Percentiles rank a stretch among this genome's conserved stretches.
Evolutionary conservation across 208 protist species (phyloP).

Genomic region (Vickermania ingenoplastis): DNA sequence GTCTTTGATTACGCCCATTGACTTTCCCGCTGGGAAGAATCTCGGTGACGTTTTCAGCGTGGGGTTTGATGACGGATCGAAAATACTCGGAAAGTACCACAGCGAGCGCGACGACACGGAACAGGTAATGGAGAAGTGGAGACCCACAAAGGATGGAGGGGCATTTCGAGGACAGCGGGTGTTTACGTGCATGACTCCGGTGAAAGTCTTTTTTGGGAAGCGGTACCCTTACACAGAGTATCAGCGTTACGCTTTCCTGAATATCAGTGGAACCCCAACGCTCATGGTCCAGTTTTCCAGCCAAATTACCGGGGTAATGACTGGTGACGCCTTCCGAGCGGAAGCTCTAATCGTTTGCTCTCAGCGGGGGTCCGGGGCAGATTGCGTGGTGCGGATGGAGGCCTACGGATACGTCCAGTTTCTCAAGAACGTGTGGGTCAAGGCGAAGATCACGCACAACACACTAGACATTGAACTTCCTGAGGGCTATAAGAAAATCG

Average conservation of each 20-base stretch:
- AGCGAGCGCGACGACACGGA: constrained; percentile 14
- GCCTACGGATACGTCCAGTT: constrained; percentile 43
- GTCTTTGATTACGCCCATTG: constrained; percentile 31
- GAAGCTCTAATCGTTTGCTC: constrained; percentile 15
- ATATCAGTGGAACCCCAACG: constrained; percentile 13
- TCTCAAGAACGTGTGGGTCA: constrained; percentile 38
- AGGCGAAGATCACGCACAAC: constrained; percentile 17
- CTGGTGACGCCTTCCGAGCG: constrained; percentile 19
- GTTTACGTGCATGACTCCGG: constrained; percentile 15
- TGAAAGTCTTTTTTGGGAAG: constrained; percentile 15
- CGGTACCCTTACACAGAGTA: constrained; percentile 18
- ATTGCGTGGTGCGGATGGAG: constrained; percentile 23
- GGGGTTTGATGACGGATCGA: constrained; percentile 16
- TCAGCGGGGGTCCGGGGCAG: constrained; percentile 6
- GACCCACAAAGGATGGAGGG: constrained; percentile 6
- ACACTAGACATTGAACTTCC: constrained; percentile 37
- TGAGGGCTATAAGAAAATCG: constrained; percentile 33
- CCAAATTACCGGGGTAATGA: constrained; percentile 16
- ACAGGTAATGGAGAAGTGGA: constrained; percentile 14
- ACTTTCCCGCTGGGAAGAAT: constrained; percentile 14
- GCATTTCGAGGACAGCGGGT: constrained; percentile 11
- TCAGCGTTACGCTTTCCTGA: constrained; percentile 21
- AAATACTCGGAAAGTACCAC: constrained; percentile 13
- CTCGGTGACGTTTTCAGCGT: constrained; percentile 20
- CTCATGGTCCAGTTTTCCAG: constrained; percentile 21